Conservation (phyloP, 2,329 filamentous ascomycete species). For the Aspergillus jensenii region DNA sequence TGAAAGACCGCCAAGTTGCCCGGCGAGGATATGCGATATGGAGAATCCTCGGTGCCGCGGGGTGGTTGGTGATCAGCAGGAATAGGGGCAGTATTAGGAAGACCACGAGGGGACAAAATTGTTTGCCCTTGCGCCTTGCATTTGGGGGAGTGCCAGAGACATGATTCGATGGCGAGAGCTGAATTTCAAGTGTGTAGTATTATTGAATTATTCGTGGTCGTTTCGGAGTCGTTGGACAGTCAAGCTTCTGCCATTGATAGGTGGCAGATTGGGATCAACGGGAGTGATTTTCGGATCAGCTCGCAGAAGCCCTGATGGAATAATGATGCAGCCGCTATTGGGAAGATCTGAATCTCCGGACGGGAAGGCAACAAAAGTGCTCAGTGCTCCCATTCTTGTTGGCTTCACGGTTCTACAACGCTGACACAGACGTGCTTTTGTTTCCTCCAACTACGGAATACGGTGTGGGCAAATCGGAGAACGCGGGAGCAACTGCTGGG, state of each 20-base stretch:
- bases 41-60: neutral
- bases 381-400: neutral
- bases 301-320: neutral
- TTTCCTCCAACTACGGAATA: too few relatives aligned
- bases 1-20: neutral
- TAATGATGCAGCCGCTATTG: neutral
- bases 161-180: too few relatives aligned
- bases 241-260: constrained; percentile 3
- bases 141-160: neutral
- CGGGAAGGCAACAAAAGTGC: neutral
- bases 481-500: neutral
- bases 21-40: neutral
- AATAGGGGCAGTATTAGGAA: neutral
- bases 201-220: too few relatives aligned
- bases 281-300: constrained; percentile 1
- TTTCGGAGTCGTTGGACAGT: neutral
- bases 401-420: too few relatives aligned
- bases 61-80: neutral
- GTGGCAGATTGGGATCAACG: constrained; percentile 5
- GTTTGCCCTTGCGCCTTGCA: neutral
- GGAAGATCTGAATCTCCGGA: neutral
- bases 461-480: neutral
- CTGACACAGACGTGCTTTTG: too few relatives aligned
- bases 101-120: neutral
- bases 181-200: too few relatives aligned